Base-by-base conservation (phyloP, 2,329 filamentous ascomycete genomes). In the Phialocephala sp. region DNA sequence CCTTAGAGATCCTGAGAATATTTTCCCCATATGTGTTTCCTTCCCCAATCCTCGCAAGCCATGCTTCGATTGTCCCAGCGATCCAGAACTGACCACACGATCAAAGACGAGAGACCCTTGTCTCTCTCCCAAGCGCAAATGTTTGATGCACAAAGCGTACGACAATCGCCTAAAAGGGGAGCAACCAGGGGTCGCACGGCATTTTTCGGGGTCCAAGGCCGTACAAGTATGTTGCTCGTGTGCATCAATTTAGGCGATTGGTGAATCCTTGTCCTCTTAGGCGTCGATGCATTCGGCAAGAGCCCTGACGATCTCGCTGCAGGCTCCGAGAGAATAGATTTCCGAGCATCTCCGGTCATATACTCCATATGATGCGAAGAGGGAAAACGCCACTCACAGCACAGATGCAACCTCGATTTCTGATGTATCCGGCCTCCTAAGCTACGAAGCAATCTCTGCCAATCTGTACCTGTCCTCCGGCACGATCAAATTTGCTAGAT, bases 281-380 rank as follows among this genome's bases (percentile, higher is more conserved):
- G 45, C 52, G 60, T 37, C 36, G 41, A 11, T 24, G 43, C 20
- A 54, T 57, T 45, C 60, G 45, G 39, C 3, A 27, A 4, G 43
- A 58, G 60, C 64, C 64, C 64, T 66, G 60, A 57, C 58, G 56
- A 63, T 66, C 59, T 27, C 20, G 52, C 55, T 54, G 24, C 9
- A 55, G 41, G 6, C 52, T 22, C 15, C n/a, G 35, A 39, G 36
- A 54, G 41, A 27, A 45, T 32, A 37, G n/a, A 63, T 60, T 47
- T 60, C 61, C 56, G 64, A n/a, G 20, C 60, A 57, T 63, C 56
- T 66, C 64, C 64, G 64, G 64, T 22, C 12, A 11, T 8, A 37
- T n/a, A n/a, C n/a, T n/a, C n/a, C n/a, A n/a, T 35, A n/a, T 15
- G 45, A 37, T 32, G 60, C 32, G 8, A 39, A 15, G 3, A 12